Conservation (phyloP, 2,329 filamentous ascomycete species). For the Epichloe amarillans region DNA sequence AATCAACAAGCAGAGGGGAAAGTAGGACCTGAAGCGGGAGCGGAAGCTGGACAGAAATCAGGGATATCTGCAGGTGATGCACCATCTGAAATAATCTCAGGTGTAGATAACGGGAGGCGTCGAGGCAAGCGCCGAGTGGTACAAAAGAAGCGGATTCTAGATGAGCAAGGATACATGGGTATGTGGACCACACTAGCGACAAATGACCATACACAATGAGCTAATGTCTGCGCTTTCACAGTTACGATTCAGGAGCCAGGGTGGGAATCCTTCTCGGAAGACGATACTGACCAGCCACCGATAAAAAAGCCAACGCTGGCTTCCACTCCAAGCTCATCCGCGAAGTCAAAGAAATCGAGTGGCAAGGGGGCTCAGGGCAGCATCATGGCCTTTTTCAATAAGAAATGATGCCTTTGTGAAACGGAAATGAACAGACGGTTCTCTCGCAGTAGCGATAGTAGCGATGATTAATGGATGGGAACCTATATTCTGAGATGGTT, state of each 20-base stretch:
- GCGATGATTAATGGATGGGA: neutral
- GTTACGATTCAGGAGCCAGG: conserved; percentile 73
- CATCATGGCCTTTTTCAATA: conserved; percentile 81
- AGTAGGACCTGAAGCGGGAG: conserved; percentile 17
- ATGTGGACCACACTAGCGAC: conserved; percentile 22
- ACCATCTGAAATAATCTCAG: conserved; percentile 38
- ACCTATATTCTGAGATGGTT: neutral
- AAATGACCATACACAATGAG: neutral
- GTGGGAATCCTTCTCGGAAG: conserved; percentile 92
- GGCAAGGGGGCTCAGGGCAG: conserved; percentile 57
- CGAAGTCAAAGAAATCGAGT: conserved; percentile 40
- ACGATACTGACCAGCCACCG: conserved; percentile 47
- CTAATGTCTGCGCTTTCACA: conserved; percentile 21
- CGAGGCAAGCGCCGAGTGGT: conserved; percentile 68
- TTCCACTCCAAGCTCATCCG: conserved; percentile 31
- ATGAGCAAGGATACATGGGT: conserved; percentile 85
- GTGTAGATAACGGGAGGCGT: conserved; percentile 45
- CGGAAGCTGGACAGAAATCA: conserved; percentile 19
- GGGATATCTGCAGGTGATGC: conserved; percentile 27
- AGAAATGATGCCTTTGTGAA: conserved; percentile 41
- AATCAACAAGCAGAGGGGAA: conserved; percentile 28
- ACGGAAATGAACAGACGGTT: neutral
- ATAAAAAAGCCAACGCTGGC: conserved; percentile 42
- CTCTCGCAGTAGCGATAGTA: neutral
- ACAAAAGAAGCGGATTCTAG: conserved; percentile 77